These are phyloP conservation scores for Piper betle DNA, from an alignment of 164 flowering plant species.

Conservation along the genomic window DNA sequence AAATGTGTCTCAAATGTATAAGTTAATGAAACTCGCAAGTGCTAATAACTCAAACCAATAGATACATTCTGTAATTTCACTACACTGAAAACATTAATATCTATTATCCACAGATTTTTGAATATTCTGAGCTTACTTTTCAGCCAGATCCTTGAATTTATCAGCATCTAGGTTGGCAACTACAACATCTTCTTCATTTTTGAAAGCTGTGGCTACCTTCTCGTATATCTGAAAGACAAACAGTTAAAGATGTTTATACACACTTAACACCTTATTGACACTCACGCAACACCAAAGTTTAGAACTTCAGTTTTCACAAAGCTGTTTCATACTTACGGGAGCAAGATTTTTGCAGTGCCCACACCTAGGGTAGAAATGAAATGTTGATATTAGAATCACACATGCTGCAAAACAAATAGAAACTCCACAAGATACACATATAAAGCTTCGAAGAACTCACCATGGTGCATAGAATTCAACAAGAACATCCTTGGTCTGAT, in stretches of 20 bases:
- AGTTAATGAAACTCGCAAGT: neutral
- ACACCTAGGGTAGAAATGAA: conserved; percentile 45
- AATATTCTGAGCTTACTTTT: conserved; percentile 21
- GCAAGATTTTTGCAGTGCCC: conserved; percentile 69
- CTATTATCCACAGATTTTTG: too few relatives aligned
- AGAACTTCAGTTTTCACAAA: too few relatives aligned
- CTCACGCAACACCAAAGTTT: neutral
- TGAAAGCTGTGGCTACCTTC: conserved; percentile 86
- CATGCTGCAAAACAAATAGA: neutral
- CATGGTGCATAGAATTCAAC: conserved; percentile 40
- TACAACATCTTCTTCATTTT: conserved; percentile 65
- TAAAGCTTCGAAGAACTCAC: conserved; percentile 19
- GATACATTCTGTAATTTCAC: neutral
- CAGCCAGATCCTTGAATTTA: conserved; percentile 60
- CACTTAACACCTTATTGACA: neutral
- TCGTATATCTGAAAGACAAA: conserved; percentile 55
- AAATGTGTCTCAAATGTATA: neutral
- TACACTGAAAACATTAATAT: neutral
- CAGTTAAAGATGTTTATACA: neutral
- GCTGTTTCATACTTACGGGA: conserved; percentile 62
- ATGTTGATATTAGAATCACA: too few relatives aligned
- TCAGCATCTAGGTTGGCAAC: conserved; percentile 97
- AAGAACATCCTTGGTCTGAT: conserved; percentile 65
- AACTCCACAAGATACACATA: too few relatives aligned
- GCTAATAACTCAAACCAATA: neutral